Evolutionary conservation across 2,329 filamentous ascomycete genomes (phyloP).

Genomic region (Colletotrichum coccodes): DNA sequence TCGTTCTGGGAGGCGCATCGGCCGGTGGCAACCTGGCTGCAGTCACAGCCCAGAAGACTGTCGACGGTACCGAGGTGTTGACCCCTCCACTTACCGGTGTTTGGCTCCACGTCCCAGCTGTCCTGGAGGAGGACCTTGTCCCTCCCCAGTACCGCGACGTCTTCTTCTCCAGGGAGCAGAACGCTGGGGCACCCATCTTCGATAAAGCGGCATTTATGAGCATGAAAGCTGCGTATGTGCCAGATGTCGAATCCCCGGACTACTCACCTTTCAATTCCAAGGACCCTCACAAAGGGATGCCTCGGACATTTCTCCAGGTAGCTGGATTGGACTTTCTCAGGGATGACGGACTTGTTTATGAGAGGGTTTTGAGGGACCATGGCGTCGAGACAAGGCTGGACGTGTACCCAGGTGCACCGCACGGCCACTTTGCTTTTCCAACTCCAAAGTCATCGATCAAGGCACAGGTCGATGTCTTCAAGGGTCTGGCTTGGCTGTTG

Average conservation of each 20-base stretch:
- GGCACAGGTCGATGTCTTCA: neutral
- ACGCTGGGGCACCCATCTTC: slow-evolving; percentile 47
- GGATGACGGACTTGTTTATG: slow-evolving; percentile 64
- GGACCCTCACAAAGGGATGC: slow-evolving; percentile 46
- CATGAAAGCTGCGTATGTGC: slow-evolving; percentile 42
- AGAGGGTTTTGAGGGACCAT: slow-evolving; percentile 54
- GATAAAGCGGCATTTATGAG: slow-evolving; percentile 37
- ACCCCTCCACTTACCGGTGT: neutral
- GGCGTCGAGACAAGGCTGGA: slow-evolving; percentile 49
- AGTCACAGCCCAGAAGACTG: slow-evolving; percentile 1
- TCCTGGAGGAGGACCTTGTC: slow-evolving; percentile 21
- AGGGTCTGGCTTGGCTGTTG: neutral
- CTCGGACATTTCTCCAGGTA: slow-evolving; percentile 59
- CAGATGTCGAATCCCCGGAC: slow-evolving; percentile 40
- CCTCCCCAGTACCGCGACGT: slow-evolving; percentile 48
- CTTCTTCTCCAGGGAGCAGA: slow-evolving; percentile 53
- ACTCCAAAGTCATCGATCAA: neutral
- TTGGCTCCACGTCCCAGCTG: slow-evolving; percentile 5
- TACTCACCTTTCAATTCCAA: slow-evolving; percentile 45
- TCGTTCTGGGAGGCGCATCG: slow-evolving; percentile 40
- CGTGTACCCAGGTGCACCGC: slow-evolving; percentile 1
- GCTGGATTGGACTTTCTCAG: slow-evolving; percentile 60
- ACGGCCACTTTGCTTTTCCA: neutral
- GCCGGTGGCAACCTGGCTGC: slow-evolving; percentile 41
- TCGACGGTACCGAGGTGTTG: neutral